Percentiles rank a stretch among this genome's conserved stretches.
phyloP scores from a whole-genome alignment of 768 basidiomycete species.

The Cubamyces sp. region DNA sequence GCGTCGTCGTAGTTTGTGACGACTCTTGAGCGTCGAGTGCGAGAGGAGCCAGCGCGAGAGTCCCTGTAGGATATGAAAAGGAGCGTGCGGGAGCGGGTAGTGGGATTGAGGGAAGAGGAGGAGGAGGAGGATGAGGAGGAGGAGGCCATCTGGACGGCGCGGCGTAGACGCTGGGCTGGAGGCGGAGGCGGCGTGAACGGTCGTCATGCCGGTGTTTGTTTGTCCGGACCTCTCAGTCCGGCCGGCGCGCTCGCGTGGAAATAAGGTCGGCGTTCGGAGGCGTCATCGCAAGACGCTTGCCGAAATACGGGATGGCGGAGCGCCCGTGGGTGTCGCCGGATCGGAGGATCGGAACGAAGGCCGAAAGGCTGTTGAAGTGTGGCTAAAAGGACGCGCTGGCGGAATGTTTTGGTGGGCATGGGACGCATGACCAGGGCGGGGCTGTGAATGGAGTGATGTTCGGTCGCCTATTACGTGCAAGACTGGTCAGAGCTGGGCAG shows the following conservation, averaged over 20 bases:
- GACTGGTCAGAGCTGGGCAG: conserved; percentile 6
- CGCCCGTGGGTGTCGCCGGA: conserved; percentile 15
- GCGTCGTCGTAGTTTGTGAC: conserved; percentile 52
- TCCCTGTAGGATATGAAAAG: conserved; percentile 95
- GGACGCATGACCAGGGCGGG: conserved; percentile 13
- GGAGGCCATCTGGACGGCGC: conserved; percentile 35
- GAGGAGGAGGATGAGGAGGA: conserved; percentile 35
- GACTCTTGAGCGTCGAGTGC: conserved; percentile 38
- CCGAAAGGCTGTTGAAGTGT: conserved; percentile 1
- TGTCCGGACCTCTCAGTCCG: conserved; percentile 10
- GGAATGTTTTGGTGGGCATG: not conserved
- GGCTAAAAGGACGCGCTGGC: not conserved
- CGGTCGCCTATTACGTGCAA: conserved; percentile 21
- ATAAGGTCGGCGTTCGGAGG: not conserved
- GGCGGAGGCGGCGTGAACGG: conserved; percentile 21
- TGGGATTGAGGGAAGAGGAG: conserved; percentile 42
- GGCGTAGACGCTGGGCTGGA: conserved; percentile 13
- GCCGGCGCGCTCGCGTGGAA: conserved; percentile 6
- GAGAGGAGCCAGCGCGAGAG: conserved; percentile 58
- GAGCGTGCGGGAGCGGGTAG: conserved; percentile 86
- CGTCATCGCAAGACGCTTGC: conserved; percentile 7
- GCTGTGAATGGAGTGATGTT: conserved; percentile 14
- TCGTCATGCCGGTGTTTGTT: conserved; percentile 30
- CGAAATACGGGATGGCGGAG: conserved; percentile 13
- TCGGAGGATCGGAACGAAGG: conserved; percentile 18